phyloP scores from a whole-genome alignment of 129 eudicot genomes.

The Flaveria trinervia region DNA sequence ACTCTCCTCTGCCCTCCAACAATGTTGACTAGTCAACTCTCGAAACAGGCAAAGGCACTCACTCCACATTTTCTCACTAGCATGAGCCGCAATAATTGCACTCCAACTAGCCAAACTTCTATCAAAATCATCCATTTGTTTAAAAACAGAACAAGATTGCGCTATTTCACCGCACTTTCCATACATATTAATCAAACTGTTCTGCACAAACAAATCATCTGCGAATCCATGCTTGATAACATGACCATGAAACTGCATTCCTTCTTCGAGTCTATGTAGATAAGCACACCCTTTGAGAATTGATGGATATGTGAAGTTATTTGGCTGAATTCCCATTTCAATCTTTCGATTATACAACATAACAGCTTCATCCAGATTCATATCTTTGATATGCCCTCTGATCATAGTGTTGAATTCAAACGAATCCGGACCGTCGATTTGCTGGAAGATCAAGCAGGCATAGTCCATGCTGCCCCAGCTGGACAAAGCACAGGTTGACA shows the following conservation, averaged over 20 bases:
- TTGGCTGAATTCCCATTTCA: conserved; percentile 38
- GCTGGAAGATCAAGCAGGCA: conserved; percentile 62
- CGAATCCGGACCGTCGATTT: conserved; percentile 59
- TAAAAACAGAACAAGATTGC: conserved; percentile 41
- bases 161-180: conserved; percentile 48
- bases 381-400: conserved; percentile 48
- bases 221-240: conserved; percentile 39
- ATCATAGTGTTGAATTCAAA: conserved; percentile 73
- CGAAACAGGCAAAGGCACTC: conserved; percentile 45
- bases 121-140: conserved; percentile 34
- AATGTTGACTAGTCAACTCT: conserved; percentile 35
- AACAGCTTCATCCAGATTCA: conserved; percentile 50
- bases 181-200: conserved; percentile 55
- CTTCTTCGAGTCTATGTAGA: conserved; percentile 27
- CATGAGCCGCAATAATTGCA: conserved; percentile 51
- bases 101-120: conserved; percentile 55
- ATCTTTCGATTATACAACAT: conserved; percentile 38
- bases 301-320: conserved; percentile 50
- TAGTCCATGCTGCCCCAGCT: conserved; percentile 87
- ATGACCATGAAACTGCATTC: conserved; percentile 62
- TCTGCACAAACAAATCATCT: conserved; percentile 50
- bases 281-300: conserved; percentile 51
- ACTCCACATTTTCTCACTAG: conserved; percentile 44
- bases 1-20: conserved; percentile 56
- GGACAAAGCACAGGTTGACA: conserved; percentile 67